Percentiles rank a stretch among this genome's conserved stretches.
Conservation (phyloP, 371 early-diverging fungal species). For the Neoconidiobolus thromboides region DNA sequence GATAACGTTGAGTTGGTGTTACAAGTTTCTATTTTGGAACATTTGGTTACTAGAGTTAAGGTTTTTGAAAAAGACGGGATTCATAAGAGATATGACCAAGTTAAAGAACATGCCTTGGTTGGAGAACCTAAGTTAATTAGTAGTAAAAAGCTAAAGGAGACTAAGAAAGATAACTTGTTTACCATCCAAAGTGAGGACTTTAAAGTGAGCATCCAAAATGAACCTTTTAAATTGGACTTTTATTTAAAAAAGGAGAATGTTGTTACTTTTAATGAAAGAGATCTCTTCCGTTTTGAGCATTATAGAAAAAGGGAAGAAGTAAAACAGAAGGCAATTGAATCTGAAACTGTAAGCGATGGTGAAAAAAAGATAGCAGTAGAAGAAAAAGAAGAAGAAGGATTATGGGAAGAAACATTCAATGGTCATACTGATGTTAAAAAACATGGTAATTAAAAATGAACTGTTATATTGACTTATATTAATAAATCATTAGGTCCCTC, state of each 20-base stretch:
- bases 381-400: conserved; percentile 21
- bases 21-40: neutral
- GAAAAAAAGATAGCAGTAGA: conserved; percentile 12
- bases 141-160: neutral
- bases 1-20: conserved; percentile 16
- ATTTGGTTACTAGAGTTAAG: conserved; percentile 28
- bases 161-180: conserved; percentile 9
- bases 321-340: conserved; percentile 4
- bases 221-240: conserved; percentile 48
- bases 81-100: conserved; percentile 46
- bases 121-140: conserved; percentile 14
- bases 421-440: conserved; percentile 79
- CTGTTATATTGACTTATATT: neutral
- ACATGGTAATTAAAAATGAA: conserved; percentile 27
- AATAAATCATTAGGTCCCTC: conserved; percentile 45
- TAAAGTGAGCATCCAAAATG: conserved; percentile 16
- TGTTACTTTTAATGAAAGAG: conserved; percentile 62
- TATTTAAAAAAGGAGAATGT: conserved; percentile 32
- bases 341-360: conserved; percentile 5
- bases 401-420: conserved; percentile 80
- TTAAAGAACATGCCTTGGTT: conserved; percentile 32
- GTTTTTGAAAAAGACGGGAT: conserved; percentile 46
- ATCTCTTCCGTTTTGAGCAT: conserved; percentile 71
- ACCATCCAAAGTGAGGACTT: conserved; percentile 8
- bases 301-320: conserved; percentile 27